These are phyloP conservation scores for Colletotrichum ledebouriae DNA, from an alignment of 2,329 filamentous ascomycete genomes.

Conservation along the genomic window DNA sequence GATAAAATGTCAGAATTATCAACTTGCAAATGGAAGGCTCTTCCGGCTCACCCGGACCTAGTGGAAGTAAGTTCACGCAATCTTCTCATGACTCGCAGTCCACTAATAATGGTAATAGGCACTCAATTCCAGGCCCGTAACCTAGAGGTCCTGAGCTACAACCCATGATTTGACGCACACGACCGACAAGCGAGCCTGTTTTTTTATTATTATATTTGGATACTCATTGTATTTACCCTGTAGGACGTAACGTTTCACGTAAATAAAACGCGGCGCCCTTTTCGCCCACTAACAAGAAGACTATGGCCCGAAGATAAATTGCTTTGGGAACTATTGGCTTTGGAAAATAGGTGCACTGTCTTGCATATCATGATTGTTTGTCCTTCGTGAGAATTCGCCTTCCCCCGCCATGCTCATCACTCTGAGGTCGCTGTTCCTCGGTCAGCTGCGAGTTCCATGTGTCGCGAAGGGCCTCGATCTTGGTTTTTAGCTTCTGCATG, in stretches of 20 bases:
- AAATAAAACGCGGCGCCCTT: background rate
- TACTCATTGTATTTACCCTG: background rate
- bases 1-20: conserved; percentile 53
- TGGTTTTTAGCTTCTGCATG: background rate
- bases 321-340: too few species aligned
- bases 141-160: conserved; percentile 24
- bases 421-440: background rate
- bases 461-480: background rate
- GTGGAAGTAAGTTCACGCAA: conserved; percentile 31
- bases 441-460: background rate
- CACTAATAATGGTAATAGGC: background rate
- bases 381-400: background rate
- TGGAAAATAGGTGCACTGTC: background rate
- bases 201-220: background rate
- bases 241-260: background rate
- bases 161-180: conserved; percentile 8
- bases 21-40: conserved; percentile 62
- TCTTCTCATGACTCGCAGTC: background rate
- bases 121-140: conserved; percentile 33
- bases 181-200: conserved; percentile 4
- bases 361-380: background rate
- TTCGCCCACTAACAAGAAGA: too few species aligned
- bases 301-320: background rate
- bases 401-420: background rate
- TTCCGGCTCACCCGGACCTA: conserved; percentile 57